Conservation (phyloP, 2,329 filamentous ascomycete species). For the Colletotrichum theobromicola region DNA sequence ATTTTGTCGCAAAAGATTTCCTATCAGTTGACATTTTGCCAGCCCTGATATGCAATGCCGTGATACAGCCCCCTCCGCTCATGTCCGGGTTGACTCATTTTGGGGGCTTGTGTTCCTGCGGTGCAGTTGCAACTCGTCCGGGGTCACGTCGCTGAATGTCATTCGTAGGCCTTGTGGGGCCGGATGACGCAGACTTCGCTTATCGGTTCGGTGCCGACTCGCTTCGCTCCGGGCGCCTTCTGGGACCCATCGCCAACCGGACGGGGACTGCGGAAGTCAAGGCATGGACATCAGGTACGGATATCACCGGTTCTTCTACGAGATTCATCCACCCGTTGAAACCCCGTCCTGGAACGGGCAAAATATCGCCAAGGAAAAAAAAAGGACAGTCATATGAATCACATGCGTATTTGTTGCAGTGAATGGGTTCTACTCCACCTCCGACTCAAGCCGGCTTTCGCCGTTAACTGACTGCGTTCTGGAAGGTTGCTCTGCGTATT, state of each 20-base stretch:
- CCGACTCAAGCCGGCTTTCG: neutral
- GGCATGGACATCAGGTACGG: neutral
- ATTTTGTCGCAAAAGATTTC: neutral
- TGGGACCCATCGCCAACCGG: neutral
- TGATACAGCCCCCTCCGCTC: neutral
- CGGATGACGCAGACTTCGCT: neutral
- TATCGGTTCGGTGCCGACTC: neutral
- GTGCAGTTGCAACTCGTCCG: neutral
- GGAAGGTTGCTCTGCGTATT: neutral
- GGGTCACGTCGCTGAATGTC: neutral
- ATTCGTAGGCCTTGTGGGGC: neutral
- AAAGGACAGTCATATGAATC: neutral
- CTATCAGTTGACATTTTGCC: neutral
- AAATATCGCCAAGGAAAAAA: neutral
- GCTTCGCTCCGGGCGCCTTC: neutral
- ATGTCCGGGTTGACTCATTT: neutral
- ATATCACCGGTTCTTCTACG: neutral
- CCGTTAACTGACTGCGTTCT: neutral
- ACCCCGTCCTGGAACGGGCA: neutral
- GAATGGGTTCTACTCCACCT: neutral
- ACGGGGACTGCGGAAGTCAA: neutral
- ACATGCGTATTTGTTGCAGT: neutral
- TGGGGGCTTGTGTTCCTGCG: neutral
- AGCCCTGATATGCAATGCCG: neutral
- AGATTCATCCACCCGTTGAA: neutral